Percentiles rank a stretch among this genome's conserved stretches.
phyloP scores from a whole-genome alignment of 176 grass and related monocot species.

The Cocos nucifera region DNA sequence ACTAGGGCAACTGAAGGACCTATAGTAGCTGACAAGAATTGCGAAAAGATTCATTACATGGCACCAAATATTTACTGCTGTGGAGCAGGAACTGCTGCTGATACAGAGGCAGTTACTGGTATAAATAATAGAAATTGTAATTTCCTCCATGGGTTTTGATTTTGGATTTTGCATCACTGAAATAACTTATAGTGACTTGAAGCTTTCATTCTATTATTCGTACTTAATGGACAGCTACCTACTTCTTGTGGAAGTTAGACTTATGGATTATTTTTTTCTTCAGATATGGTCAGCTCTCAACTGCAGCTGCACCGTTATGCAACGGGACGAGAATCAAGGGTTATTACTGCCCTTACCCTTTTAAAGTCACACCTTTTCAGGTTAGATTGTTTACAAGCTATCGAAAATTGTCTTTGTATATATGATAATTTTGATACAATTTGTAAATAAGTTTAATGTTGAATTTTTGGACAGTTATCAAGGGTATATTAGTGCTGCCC shows the following conservation, averaged over 20 bases:
- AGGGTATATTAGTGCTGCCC: constrained; percentile 84
- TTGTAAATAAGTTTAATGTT: not conserved
- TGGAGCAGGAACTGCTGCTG: constrained; percentile 87
- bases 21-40: constrained; percentile 95
- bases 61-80: constrained; percentile 93
- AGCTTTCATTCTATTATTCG: too few species aligned
- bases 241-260: constrained; percentile 2
- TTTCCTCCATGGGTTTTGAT: too few species aligned
- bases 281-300: constrained; percentile 97
- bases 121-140: not conserved
- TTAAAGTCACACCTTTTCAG: constrained; percentile 92
- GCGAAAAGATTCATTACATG: constrained; percentile 90
- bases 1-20: constrained; percentile 93
- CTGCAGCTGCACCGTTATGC: constrained; percentile 90
- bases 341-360: constrained; percentile 77
- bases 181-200: too few species aligned
- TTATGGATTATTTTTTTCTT: not conserved
- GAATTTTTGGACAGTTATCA: constrained; percentile 44
- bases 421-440: too few species aligned
- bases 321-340: constrained; percentile 84
- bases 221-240: too few species aligned
- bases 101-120: constrained; percentile 77
- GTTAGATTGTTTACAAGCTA: constrained; percentile 2
- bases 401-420: too few species aligned
- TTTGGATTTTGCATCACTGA: too few species aligned